Conservation (phyloP, 495 filamentous ascomycete genomes). For the Platismatia glauca region DNA sequence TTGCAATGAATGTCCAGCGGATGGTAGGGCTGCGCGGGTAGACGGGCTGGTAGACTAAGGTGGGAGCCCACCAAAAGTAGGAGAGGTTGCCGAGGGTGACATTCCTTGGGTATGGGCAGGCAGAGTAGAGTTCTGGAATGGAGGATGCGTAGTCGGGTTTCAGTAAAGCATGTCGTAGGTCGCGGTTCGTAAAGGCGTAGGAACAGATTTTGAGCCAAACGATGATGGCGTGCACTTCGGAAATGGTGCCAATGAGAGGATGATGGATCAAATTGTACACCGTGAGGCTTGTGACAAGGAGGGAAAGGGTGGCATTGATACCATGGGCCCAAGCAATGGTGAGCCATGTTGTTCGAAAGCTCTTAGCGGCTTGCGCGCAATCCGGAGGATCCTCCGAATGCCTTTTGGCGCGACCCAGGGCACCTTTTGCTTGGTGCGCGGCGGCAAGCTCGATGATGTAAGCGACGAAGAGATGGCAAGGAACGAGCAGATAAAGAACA, state of each 20-base stretch:
- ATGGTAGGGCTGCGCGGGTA: slow-evolving; percentile 75
- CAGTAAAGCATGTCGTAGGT: slow-evolving; percentile 80
- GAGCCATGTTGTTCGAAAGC: slow-evolving; percentile 65
- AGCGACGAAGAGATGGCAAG: slow-evolving; percentile 80
- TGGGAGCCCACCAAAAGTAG: slow-evolving; percentile 98
- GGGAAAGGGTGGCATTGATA: slow-evolving; percentile 72
- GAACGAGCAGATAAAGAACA: slow-evolving; percentile 73
- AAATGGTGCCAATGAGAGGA: slow-evolving; percentile 84
- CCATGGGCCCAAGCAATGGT: slow-evolving; percentile 68
- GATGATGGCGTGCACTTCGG: slow-evolving; percentile 85
- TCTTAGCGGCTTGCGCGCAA: slow-evolving; percentile 33
- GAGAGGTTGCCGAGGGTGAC: slow-evolving; percentile 75
- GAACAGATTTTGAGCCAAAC: slow-evolving; percentile 93
- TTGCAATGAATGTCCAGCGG: slow-evolving; percentile 77
- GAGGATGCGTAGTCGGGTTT: slow-evolving; percentile 49
- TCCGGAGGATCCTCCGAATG: slow-evolving; percentile 46
- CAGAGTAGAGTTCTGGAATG: slow-evolving; percentile 67
- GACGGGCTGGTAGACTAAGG: slow-evolving; percentile 91
- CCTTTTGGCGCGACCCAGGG: slow-evolving; percentile 53
- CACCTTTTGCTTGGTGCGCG: slow-evolving; percentile 60
- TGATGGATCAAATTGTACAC: slow-evolving; percentile 89
- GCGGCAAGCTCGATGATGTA: slow-evolving; percentile 80
- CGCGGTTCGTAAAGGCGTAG: slow-evolving; percentile 93
- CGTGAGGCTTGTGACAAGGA: slow-evolving; percentile 68
- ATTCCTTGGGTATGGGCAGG: slow-evolving; percentile 85